These are phyloP conservation scores for Trichocladium uniseriatum DNA, from an alignment of 495 filamentous ascomycete species.

Conservation along the genomic window DNA sequence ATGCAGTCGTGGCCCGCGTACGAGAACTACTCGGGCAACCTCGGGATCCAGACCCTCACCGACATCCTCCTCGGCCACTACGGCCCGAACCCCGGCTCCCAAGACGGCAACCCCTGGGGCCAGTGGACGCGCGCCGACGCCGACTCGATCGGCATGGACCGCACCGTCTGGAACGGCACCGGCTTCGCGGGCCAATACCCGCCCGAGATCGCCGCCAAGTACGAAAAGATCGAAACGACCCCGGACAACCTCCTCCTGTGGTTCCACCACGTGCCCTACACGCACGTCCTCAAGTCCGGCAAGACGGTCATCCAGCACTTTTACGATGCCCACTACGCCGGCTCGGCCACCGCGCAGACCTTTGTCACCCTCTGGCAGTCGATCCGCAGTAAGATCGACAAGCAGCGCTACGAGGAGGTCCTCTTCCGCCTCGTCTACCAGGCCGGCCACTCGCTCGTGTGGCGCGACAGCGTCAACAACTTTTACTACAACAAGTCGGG, in stretches of 20 bases:
- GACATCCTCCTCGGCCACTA: conserved; percentile 60
- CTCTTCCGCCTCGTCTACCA: conserved; percentile 52
- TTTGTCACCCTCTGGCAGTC: conserved; percentile 47
- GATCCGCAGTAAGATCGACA: conserved; percentile 48
- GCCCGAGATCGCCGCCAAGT: conserved; percentile 44
- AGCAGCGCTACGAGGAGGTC: conserved; percentile 51
- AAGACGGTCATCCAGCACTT: conserved; percentile 71
- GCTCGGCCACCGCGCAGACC: conserved; percentile 49
- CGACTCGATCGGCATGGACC: conserved; percentile 59
- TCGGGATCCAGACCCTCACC: conserved; percentile 60
- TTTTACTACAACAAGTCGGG: conserved; percentile 53
- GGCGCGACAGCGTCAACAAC: conserved; percentile 54
- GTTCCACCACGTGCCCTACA: conserved; percentile 71
- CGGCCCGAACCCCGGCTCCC: conserved; percentile 55
- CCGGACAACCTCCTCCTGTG: conserved; percentile 62
- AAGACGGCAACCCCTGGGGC: conserved; percentile 61
- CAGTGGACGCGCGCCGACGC: conserved; percentile 62
- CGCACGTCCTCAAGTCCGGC: conserved; percentile 51
- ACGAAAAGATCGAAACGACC: conserved; percentile 53
- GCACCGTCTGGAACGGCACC: conserved; percentile 58
- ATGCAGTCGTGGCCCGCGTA: conserved; percentile 64
- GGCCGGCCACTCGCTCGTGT: conserved; percentile 59
- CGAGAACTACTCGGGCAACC: conserved; percentile 61
- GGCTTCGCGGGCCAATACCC: conserved; percentile 59
- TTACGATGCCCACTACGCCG: conserved; percentile 60